Base-by-base conservation (phyloP, 371 early-diverging fungal species). In the Mucor ambiguus region DNA sequence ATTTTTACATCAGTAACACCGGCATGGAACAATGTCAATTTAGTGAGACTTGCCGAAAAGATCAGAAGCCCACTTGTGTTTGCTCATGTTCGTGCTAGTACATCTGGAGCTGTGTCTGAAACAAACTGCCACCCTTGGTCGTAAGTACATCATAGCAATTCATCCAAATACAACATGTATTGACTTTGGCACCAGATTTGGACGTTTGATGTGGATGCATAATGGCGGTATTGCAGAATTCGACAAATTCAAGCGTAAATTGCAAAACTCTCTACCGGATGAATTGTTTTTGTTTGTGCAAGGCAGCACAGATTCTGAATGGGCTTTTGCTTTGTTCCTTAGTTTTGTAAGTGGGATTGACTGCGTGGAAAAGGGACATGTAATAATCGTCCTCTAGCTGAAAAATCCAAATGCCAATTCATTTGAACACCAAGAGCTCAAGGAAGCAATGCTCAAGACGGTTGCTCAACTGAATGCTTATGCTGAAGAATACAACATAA, bases 191-290 rank as follows among this genome's bases (percentile, higher is more conserved):
- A 16, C 59, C 77, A 88, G 83, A 66, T 84, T 75, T 68, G 93
- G 92, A 28, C 83, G 86, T 46, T 78, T 94, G 22, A 92, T 94
- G 93, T 94, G 91, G 86, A 94, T 94, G 94, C 94, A 94, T 81
- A 93, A 94, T 75, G 94, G 94, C 46, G 80, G 85, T 67, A 90
- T 94, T 67, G 85, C 85, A 44, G 79, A 87, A 60, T 94, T 94
- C 61, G 77, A 85, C 58, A 88, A 86, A 87, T 91, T 94, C 65
- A 94, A 94, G 66, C 82, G 94, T 26, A 80, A 77, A 52, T 74
- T 94, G 35, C 88, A 87, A 66, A 83, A 81, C 60, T 71, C 78
- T 12, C 76, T 94, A 55, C 76, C 84, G 1, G 94, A 94, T 37
- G 89, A 91, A 24, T 68, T 93, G 4, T 94, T 86, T 59, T 63